phyloP scores from a whole-genome alignment of 176 grass and related monocot species.

The Urochloa ruziziensis region DNA sequence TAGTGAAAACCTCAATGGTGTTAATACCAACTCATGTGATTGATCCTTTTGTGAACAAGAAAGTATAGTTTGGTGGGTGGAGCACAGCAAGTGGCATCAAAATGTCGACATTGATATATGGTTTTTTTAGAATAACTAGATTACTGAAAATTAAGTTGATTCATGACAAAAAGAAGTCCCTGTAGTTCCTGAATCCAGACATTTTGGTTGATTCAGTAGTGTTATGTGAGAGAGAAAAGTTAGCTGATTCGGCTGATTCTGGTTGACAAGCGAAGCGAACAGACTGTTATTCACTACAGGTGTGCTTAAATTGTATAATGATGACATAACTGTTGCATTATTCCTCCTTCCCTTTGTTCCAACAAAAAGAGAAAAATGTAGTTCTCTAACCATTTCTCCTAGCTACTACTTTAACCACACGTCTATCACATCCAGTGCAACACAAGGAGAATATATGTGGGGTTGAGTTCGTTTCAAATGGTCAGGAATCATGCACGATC shows the following conservation, averaged over 20 bases:
- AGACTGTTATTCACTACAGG: not conserved
- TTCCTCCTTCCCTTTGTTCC: not conserved
- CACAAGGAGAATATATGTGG: conserved; percentile 37
- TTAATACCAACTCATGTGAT: conserved; percentile 39
- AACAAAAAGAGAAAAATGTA: not conserved
- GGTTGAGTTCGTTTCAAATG: conserved; percentile 47
- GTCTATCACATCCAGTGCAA: not conserved
- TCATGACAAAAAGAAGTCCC: not conserved
- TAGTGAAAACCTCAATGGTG: conserved; percentile 7
- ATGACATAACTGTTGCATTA: not conserved
- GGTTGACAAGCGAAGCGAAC: no score
- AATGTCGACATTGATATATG: conserved; percentile 33
- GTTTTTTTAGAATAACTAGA: not conserved
- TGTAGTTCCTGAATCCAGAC: not conserved
- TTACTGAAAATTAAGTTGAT: not conserved
- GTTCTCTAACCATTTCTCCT: not conserved
- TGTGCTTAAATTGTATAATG: not conserved
- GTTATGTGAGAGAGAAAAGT: no score
- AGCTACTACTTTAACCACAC: conserved; percentile 21
- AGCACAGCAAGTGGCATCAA: conserved; percentile 2
- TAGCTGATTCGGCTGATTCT: no score
- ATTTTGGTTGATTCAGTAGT: no score
- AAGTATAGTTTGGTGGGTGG: conserved; percentile 7
- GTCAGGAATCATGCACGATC: conserved; percentile 37
- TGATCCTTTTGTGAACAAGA: conserved; percentile 35